phyloP scores from a whole-genome alignment of 129 eudicot genomes.

The Flaveria ramosissima region DNA sequence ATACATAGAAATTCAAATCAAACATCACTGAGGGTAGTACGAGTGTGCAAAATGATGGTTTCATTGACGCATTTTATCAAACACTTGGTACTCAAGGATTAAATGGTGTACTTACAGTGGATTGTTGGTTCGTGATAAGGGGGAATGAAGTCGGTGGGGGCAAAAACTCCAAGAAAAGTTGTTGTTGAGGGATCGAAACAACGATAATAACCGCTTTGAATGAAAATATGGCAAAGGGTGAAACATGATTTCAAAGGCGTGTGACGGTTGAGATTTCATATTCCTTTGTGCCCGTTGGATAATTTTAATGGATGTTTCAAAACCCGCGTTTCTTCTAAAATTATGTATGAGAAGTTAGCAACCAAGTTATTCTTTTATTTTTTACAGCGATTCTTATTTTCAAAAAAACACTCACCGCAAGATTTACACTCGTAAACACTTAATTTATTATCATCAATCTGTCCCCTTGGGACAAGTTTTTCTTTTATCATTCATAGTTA shows the following conservation, averaged over 20 bases:
- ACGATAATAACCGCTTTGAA: not conserved
- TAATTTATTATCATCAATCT: too few species aligned
- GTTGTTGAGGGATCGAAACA: not conserved
- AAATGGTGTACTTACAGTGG: not conserved
- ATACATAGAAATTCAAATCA: not conserved
- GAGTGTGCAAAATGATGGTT: not conserved
- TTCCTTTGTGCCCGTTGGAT: not conserved
- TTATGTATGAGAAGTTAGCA: too few species aligned
- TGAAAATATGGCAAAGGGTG: not conserved
- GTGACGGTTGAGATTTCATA: not conserved
- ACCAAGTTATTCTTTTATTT: too few species aligned
- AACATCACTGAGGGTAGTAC: not conserved
- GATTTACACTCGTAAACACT: too few species aligned
- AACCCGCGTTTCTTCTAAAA: too few species aligned
- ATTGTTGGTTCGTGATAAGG: not conserved
- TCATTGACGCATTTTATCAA: not conserved
- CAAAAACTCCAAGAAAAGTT: not conserved
- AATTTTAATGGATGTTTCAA: too few species aligned
- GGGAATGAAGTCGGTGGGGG: not conserved
- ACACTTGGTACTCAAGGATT: not conserved
- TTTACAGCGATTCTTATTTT: too few species aligned
- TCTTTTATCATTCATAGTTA: too few species aligned
- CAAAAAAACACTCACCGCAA: too few species aligned
- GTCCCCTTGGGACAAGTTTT: too few species aligned
- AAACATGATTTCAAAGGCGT: not conserved